These are phyloP conservation scores for Croton setiger DNA, from an alignment of 441 rosid genomes.

Conservation along the genomic window DNA sequence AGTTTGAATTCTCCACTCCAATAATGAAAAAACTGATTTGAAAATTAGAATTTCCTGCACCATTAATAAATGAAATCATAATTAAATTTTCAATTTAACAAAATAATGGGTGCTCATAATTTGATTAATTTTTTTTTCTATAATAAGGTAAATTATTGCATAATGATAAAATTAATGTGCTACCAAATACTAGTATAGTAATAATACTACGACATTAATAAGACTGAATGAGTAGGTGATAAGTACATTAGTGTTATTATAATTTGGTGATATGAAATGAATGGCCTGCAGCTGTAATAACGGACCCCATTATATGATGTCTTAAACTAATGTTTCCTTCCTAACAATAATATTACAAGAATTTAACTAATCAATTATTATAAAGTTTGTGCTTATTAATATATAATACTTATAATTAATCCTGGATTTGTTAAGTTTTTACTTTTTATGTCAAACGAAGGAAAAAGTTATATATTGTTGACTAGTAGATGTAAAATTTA, in stretches of 20 bases:
- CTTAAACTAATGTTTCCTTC: slow-evolving; percentile 13
- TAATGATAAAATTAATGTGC: neutral
- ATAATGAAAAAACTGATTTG: too few relatives aligned
- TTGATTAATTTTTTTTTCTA: neutral
- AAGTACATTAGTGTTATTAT: neutral
- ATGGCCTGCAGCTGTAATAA: slow-evolving; percentile 6
- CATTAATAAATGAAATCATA: too few relatives aligned
- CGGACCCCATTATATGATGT: slow-evolving; percentile 15
- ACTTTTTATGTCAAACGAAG: neutral
- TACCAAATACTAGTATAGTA: neutral
- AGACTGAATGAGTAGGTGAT: slow-evolving; percentile 2
- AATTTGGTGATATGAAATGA: slow-evolving; percentile 27
- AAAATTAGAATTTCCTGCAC: too few relatives aligned
- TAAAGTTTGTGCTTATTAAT: too few relatives aligned
- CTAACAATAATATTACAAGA: neutral
- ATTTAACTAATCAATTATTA: too few relatives aligned
- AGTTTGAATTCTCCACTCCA: too few relatives aligned
- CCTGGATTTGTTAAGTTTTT: neutral
- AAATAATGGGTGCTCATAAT: too few relatives aligned
- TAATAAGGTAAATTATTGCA: neutral
- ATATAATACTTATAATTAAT: too few relatives aligned
- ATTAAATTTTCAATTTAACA: too few relatives aligned
- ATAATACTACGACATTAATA: too few relatives aligned
- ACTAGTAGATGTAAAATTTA: neutral
- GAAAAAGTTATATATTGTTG: neutral